These are phyloP conservation scores for Catharanthus roseus DNA, from an alignment of 257 asterid genomes.

Conservation along the genomic window DNA sequence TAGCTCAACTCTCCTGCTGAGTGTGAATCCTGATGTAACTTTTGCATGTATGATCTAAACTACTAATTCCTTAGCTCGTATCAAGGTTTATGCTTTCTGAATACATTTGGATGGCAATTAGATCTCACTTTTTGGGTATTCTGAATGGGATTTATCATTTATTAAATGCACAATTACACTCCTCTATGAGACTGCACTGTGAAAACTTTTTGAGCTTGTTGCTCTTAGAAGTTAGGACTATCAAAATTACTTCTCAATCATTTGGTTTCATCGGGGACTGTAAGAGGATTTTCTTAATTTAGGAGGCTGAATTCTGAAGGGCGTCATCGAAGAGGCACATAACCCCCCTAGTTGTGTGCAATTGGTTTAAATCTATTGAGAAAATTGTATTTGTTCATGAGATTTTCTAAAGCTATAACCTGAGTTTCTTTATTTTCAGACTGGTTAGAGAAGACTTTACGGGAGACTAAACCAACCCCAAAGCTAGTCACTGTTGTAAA, in stretches of 20 bases:
- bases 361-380: too few species aligned
- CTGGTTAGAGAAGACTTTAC: slow-evolving; percentile 76
- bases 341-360: too few species aligned
- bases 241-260: not conserved
- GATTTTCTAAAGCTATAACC: not conserved
- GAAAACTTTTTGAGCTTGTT: not conserved
- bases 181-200: not conserved
- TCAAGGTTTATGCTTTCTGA: not conserved
- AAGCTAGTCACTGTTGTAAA: slow-evolving; percentile 89
- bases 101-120: too few species aligned
- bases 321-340: not conserved
- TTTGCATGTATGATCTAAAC: not conserved
- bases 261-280: not conserved
- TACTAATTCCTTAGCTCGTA: too few species aligned
- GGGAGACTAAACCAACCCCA: slow-evolving; percentile 73
- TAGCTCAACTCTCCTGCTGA: too few species aligned
- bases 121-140: too few species aligned
- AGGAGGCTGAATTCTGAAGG: not conserved
- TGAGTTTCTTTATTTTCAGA: slow-evolving; percentile 35
- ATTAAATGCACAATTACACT: not conserved
- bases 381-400: not conserved
- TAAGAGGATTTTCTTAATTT: too few species aligned
- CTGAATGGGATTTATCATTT: too few species aligned
- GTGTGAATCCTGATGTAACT: not conserved
- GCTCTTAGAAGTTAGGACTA: not conserved